Conservation (phyloP, 75 land plant genomes). For the Sequoia sempervirens region DNA sequence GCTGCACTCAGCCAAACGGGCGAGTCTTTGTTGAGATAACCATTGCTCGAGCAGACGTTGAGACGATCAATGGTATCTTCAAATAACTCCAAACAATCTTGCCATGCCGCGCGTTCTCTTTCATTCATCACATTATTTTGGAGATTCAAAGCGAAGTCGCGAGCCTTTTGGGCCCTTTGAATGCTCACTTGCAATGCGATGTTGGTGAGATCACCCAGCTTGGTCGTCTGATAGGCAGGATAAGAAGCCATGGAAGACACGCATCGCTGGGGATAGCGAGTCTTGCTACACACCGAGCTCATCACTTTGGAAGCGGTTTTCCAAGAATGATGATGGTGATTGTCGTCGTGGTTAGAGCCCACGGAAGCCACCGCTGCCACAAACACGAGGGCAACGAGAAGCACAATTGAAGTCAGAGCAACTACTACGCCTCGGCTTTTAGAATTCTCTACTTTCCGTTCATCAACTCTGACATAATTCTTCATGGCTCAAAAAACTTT, state of each 20-base stretch:
- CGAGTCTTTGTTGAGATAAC: not conserved
- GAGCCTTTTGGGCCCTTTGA: not conserved
- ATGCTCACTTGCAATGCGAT: not conserved
- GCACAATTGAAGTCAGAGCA: not conserved
- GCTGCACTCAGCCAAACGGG: not conserved
- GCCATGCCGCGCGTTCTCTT: not conserved
- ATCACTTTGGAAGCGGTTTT: not conserved
- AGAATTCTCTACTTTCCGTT: not conserved
- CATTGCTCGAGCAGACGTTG: slow-evolving; percentile 1
- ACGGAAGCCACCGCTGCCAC: not conserved
- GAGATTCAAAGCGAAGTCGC: not conserved
- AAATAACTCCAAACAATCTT: not conserved
- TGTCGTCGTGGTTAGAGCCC: not conserved
- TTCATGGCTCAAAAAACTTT: not conserved
- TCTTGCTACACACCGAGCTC: not conserved
- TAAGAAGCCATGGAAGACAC: not conserved
- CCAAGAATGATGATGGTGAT: not conserved
- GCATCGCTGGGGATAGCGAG: not conserved
- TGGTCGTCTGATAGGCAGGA: not conserved
- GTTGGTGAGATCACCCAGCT: not conserved
- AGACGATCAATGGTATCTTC: not conserved
- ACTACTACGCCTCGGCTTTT: not conserved
- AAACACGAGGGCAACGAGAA: not conserved
- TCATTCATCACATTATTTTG: not conserved
- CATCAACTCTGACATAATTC: not conserved